Conservation (phyloP, 2,329 filamentous ascomycete genomes). For the Leptographium wingfieldii region DNA sequence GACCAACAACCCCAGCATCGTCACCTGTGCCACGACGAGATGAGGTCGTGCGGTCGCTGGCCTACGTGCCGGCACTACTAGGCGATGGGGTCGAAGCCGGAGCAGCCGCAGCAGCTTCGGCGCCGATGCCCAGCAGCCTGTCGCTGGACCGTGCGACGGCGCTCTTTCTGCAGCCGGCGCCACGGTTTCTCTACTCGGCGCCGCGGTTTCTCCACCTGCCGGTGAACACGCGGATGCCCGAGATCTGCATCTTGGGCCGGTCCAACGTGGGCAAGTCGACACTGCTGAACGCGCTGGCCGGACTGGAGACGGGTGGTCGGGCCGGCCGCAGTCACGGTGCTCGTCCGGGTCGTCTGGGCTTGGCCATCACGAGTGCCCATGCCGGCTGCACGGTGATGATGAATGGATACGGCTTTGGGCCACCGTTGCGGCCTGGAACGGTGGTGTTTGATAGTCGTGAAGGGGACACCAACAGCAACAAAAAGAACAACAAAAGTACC, state of each 20-base stretch:
- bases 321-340: slow-evolving; percentile 18
- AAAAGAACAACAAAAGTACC: neutral
- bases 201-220: slow-evolving; percentile 34
- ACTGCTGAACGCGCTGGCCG: slow-evolving; percentile 70
- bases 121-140: neutral
- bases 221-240: slow-evolving; percentile 38
- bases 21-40: neutral
- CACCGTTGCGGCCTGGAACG: slow-evolving; percentile 16
- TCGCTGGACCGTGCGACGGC: slow-evolving; percentile 14
- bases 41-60: slow-evolving; percentile 12
- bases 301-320: slow-evolving; percentile 18
- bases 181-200: slow-evolving; percentile 36
- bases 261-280: slow-evolving; percentile 86
- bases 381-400: slow-evolving; percentile 42
- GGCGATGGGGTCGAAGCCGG: neutral
- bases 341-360: slow-evolving; percentile 29
- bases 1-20: neutral
- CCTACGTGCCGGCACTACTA: slow-evolving; percentile 16
- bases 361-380: slow-evolving; percentile 36
- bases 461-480: slow-evolving; percentile 10
- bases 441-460: neutral
- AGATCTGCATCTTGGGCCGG: slow-evolving; percentile 69
- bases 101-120: slow-evolving; percentile 5
- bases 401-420: slow-evolving; percentile 44
- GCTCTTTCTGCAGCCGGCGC: slow-evolving; percentile 15